Evolutionary conservation across 2,329 filamentous ascomycete species (phyloP), one percentile per base, ranked within the genome.

Genomic region (Hypomyces rosellus): DNA sequence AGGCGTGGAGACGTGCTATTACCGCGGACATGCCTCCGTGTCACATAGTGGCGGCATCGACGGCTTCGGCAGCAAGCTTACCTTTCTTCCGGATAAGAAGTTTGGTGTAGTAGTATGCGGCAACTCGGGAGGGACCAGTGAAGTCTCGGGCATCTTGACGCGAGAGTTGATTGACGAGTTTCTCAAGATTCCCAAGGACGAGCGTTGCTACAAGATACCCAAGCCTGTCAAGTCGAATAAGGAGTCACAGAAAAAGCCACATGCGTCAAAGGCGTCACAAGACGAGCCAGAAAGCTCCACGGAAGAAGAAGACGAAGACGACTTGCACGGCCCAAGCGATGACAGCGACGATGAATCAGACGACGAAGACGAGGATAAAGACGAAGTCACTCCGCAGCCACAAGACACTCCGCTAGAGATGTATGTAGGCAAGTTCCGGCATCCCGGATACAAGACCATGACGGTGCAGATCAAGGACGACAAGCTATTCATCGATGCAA

Each of bases 61-160:
- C 5, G 63, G 63, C 0, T 63, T 62, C 37, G 55, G 52, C 0
- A 59, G 57, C 11, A 55, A 54, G 0, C 61, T 63, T 36, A 53
- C 60, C 7, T 61, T 64, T 36, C 30, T 65, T 3, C 63, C 61
- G 1, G 56, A 50, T 0, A 41, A 55, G n/a, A 52, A 53, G n/a
- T 61, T 65, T 38, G 63, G 62, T 1, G 55, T 49, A 2, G 56
- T 59, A n/a, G 48, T 64, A 0, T 42, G 61, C 5, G 58, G 59
- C 1, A 65, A 65, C 34, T 53, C 61, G 2, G 51, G 45, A 1
- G 56, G 57, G 0, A 53, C 54, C 1, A 51, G 49, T 5, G 39
- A 54, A 12, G 55, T 61, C 0, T 54, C 53, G 7, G 46, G 51
- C 0, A 52, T 58, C 8, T 3, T 65, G 2, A 44, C 51, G 16